phyloP scores from a whole-genome alignment of 2,329 filamentous ascomycete genomes.

The Macroventuria anomochaeta region DNA sequence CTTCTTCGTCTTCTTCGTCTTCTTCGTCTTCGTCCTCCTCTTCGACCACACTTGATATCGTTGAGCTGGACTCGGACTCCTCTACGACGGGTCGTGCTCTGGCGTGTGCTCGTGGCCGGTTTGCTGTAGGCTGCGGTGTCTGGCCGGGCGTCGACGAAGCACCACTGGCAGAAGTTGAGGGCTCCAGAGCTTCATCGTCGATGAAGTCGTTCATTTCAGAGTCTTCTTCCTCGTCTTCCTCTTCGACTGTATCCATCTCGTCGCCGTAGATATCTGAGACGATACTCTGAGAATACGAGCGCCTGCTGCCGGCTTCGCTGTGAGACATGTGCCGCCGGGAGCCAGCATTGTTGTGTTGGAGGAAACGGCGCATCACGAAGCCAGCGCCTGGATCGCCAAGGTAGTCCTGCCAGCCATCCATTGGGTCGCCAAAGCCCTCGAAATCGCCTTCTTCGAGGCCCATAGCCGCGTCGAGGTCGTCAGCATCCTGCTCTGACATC shows the following conservation, averaged over 20 bases:
- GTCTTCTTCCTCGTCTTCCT: slow-evolving; percentile 51
- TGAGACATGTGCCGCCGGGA: slow-evolving; percentile 48
- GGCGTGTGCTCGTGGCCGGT: slow-evolving; percentile 28
- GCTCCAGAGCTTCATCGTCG: slow-evolving; percentile 42
- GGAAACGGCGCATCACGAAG: slow-evolving; percentile 46
- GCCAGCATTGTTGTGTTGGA: slow-evolving; percentile 33
- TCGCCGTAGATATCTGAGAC: slow-evolving; percentile 50
- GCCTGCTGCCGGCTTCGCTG: slow-evolving; percentile 51
- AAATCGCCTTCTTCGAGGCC: slow-evolving; percentile 50
- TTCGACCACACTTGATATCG: slow-evolving; percentile 43
- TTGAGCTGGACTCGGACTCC: slow-evolving; percentile 49
- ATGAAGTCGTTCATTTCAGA: slow-evolving; percentile 54
- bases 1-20: slow-evolving; percentile 42
- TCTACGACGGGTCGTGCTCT: slow-evolving; percentile 45
- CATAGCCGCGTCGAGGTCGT: slow-evolving; percentile 49
- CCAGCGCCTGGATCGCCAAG: slow-evolving; percentile 36
- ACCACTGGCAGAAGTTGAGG: slow-evolving; percentile 31
- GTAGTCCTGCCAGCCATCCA: slow-evolving; percentile 42
- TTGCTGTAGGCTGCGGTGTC: slow-evolving; percentile 37
- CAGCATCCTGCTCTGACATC: slow-evolving; percentile 48
- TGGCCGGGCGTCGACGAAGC: slow-evolving; percentile 41
- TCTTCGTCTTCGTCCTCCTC: slow-evolving; percentile 38
- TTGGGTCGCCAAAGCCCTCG: slow-evolving; percentile 41
- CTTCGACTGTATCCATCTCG: slow-evolving; percentile 52
- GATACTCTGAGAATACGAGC: slow-evolving; percentile 51